Conservation (phyloP, 2,329 filamentous ascomycete genomes). For the Dendrostoma leiphaemia region DNA sequence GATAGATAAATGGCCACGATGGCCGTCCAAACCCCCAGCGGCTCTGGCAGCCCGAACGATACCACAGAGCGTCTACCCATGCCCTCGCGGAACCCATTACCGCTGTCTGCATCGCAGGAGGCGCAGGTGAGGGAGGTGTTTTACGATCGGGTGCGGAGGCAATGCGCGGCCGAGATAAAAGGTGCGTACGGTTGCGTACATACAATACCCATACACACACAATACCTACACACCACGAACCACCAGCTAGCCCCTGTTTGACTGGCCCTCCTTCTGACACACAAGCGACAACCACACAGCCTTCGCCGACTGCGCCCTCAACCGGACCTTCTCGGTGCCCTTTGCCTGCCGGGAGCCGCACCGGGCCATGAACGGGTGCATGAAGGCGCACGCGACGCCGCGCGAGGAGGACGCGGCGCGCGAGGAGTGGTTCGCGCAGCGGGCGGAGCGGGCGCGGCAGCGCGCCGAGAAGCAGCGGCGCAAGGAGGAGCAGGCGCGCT, state of each 20-base stretch:
- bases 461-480: constrained; percentile 61
- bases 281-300: constrained; percentile 47
- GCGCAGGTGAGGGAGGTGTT: constrained; percentile 78
- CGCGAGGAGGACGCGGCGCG: constrained; percentile 83
- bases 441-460: constrained; percentile 67
- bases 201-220: too few relatives aligned
- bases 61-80: constrained; percentile 35
- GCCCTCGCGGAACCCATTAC: constrained; percentile 74
- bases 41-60: constrained; percentile 23
- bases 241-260: too few relatives aligned
- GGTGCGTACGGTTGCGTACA: constrained; percentile 47
- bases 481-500: constrained; percentile 61
- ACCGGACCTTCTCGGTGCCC: constrained; percentile 82
- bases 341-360: constrained; percentile 81
- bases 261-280: not conserved
- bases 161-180: constrained; percentile 77
- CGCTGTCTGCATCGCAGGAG: constrained; percentile 79
- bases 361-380: constrained; percentile 89
- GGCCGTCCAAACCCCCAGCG: constrained; percentile 32
- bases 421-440: constrained; percentile 86
- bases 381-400: constrained; percentile 81
- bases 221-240: too few relatives aligned
- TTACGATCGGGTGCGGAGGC: constrained; percentile 72
- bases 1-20: constrained; percentile 36
- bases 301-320: constrained; percentile 86